Evolutionary conservation across 257 asterid genomes (phyloP).

Genomic region (Nicotiana tomentosiformis): DNA sequence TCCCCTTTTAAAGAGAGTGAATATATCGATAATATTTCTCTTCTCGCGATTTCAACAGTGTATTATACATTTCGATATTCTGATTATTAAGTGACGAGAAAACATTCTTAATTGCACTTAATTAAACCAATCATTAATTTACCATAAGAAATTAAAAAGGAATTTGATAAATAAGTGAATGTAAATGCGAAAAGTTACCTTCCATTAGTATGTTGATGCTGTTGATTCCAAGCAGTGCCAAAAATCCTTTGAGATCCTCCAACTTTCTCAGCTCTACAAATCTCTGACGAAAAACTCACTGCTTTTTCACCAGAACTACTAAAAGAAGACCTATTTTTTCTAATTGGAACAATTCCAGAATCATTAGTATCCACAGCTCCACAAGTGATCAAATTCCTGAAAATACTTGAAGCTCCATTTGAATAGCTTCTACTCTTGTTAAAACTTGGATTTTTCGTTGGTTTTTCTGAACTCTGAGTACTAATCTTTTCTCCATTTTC

Average conservation of each 20-base stretch:
- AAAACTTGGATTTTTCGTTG: conserved; percentile 10
- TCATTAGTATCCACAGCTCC: conserved; percentile 64
- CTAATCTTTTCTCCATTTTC: conserved; percentile 17
- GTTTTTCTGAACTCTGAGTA: background rate
- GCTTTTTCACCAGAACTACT: background rate
- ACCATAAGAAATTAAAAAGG: background rate
- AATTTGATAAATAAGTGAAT: background rate
- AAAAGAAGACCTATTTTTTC: conserved; percentile 7
- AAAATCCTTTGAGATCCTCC: conserved; percentile 71
- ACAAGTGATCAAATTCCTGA: conserved; percentile 61
- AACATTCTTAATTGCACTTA: no score
- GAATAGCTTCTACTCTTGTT: conserved; percentile 40
- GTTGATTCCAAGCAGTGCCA: conserved; percentile 52
- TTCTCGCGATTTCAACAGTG: no score
- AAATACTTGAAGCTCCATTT: conserved; percentile 35
- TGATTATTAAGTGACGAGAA: no score
- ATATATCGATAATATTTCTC: no score
- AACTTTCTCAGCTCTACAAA: conserved; percentile 36
- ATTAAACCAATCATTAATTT: background rate
- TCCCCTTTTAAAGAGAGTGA: no score
- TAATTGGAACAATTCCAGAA: conserved; percentile 33
- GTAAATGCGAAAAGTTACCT: conserved; percentile 26
- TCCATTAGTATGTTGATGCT: conserved; percentile 26
- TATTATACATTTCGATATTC: no score
- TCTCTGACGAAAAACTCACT: conserved; percentile 18